These are phyloP conservation scores for Schizopora paradoxa DNA, from an alignment of 1,284 basidiomycete genomes.

Conservation along the genomic window DNA sequence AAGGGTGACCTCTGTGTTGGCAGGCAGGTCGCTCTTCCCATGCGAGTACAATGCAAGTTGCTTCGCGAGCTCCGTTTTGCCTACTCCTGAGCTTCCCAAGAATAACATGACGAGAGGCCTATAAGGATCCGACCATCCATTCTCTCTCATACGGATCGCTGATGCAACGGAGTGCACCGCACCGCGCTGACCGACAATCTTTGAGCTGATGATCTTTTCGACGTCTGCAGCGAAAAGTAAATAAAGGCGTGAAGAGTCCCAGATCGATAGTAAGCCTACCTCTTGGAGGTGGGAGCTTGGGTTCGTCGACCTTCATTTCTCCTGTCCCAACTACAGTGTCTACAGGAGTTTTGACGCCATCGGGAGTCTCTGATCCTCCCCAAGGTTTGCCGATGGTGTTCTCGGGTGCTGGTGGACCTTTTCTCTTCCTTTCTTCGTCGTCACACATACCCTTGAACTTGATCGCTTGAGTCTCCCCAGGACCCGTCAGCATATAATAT, in stretches of 20 bases:
- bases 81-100: slow-evolving; percentile 3
- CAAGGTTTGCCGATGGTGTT: no score
- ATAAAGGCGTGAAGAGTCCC: background rate
- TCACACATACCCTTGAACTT: background rate
- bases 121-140: slow-evolving; percentile 1
- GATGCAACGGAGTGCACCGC: background rate
- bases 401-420: background rate
- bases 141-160: slow-evolving; percentile 4
- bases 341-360: background rate
- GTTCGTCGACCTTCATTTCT: background rate
- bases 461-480: background rate
- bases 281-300: background rate
- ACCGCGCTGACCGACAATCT: background rate
- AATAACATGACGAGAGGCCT: slow-evolving; percentile 6
- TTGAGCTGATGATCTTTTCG: background rate
- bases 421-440: background rate
- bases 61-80: slow-evolving; percentile 5
- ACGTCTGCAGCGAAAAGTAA: background rate
- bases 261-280: background rate
- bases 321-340: background rate
- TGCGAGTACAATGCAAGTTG: background rate
- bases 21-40: background rate
- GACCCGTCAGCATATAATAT: background rate
- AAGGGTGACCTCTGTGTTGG: no score
- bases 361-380: background rate